Percentiles rank a stretch among this genome's conserved stretches.
Conservation (phyloP, 805 yeast genomes). For the Candida takata region DNA sequence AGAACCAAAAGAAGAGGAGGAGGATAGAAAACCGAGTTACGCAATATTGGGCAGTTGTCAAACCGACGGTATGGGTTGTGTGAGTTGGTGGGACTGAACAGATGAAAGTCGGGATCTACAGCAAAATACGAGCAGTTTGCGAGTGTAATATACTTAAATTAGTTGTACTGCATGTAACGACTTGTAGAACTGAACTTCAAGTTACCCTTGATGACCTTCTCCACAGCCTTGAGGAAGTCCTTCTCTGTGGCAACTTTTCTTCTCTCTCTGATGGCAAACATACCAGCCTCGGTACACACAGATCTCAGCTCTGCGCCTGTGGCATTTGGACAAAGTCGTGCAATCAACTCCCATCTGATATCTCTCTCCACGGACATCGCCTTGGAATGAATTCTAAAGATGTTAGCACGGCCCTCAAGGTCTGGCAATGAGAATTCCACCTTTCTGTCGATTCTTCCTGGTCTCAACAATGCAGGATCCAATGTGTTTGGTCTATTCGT, state of each 20-base stretch:
- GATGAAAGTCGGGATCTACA: too few relatives aligned
- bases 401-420: constrained; percentile 95
- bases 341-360: constrained; percentile 97
- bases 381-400: constrained; percentile 94
- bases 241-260: constrained; percentile 97
- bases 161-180: constrained; percentile 97
- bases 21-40: constrained; percentile 62
- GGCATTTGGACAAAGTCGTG: constrained; percentile 94
- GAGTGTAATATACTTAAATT: not conserved
- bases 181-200: constrained; percentile 96
- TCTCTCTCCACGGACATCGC: constrained; percentile 97
- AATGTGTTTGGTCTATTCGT: constrained; percentile 97
- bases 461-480: constrained; percentile 96
- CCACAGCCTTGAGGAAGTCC: constrained; percentile 96
- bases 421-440: constrained; percentile 97
- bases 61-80: constrained; percentile 93
- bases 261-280: constrained; percentile 98
- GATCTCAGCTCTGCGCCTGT: constrained; percentile 99
- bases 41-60: constrained; percentile 86
- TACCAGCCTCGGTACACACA: constrained; percentile 98
- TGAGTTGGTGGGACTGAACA: constrained; percentile 92
- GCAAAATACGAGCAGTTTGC: too few relatives aligned
- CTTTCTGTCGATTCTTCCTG: constrained; percentile 98
- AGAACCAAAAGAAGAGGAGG: constrained; percentile 22
- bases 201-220: constrained; percentile 97